A percentile compares a stretch with the other conserved stretches of the same genome.
Evolutionary conservation across 805 yeast species (phyloP).

Genomic region (Pichia insulana): DNA sequence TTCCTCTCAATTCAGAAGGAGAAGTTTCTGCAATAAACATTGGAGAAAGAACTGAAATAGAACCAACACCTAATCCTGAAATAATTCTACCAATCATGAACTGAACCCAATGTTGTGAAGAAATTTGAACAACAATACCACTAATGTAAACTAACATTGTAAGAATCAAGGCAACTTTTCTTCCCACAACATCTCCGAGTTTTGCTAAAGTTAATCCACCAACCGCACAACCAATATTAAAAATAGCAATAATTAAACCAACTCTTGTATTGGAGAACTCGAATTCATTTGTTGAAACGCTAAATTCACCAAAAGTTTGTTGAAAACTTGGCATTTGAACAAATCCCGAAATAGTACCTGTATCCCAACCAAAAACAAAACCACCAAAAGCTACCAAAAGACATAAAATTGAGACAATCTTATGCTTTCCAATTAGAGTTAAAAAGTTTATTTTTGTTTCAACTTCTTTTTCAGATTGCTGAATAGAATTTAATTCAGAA

Average conservation of each 20-base stretch:
- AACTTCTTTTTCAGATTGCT: too few species aligned
- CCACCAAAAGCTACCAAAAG: conserved; percentile 65
- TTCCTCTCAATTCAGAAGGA: conserved; percentile 61
- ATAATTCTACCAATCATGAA: conserved; percentile 50
- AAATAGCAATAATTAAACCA: conserved; percentile 58
- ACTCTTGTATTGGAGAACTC: conserved; percentile 41
- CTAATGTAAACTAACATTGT: conserved; percentile 46
- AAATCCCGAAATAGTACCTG: conserved; percentile 69
- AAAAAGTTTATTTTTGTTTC: neutral
- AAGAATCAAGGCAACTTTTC: conserved; percentile 44
- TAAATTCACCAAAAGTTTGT: conserved; percentile 39
- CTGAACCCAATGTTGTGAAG: conserved; percentile 52
- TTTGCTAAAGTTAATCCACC: conserved; percentile 55
- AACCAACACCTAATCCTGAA: conserved; percentile 46
- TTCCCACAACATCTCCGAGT: conserved; percentile 47
- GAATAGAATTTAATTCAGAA: too few species aligned
- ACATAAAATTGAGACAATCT: conserved; percentile 32
- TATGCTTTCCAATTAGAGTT: neutral
- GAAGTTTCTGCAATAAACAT: conserved; percentile 57
- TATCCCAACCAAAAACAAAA: conserved; percentile 69
- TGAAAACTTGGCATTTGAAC: conserved; percentile 51
- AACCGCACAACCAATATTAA: conserved; percentile 61
- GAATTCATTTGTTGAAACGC: conserved; percentile 28
- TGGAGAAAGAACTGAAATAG: conserved; percentile 41
- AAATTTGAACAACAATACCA: conserved; percentile 51